phyloP scores from a whole-genome alignment of 768 basidiomycete species.

The Chalciporus pseudorubinellus region DNA sequence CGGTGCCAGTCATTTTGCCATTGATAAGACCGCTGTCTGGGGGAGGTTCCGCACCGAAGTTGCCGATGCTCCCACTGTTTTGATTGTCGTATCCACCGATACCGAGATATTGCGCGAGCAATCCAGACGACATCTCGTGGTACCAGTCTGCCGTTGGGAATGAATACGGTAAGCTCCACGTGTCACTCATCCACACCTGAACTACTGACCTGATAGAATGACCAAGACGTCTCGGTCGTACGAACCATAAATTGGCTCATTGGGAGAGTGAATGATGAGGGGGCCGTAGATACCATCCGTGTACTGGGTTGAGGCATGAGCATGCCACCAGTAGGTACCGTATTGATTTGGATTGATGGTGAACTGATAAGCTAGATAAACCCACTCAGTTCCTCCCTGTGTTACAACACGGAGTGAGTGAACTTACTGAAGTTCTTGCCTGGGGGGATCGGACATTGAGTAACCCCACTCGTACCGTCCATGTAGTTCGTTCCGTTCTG shows the following conservation, averaged over 20 bases:
- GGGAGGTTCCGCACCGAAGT: conserved; percentile 36
- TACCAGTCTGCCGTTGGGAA: conserved; percentile 30
- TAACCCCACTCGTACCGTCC: conserved; percentile 46
- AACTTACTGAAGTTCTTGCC: conserved; percentile 39
- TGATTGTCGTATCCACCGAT: conserved; percentile 23
- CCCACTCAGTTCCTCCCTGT: neutral
- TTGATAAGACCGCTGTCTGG: conserved; percentile 39
- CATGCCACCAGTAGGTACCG: conserved; percentile 53
- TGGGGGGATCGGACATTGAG: conserved; percentile 55
- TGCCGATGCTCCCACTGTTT: conserved; percentile 32
- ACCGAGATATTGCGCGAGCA: conserved; percentile 32
- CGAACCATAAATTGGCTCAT: conserved; percentile 28
- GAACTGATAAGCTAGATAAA: conserved; percentile 34
- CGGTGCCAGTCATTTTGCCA: conserved; percentile 24
- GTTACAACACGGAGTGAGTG: neutral
- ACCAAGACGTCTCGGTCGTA: conserved; percentile 43
- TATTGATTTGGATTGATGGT: conserved; percentile 40
- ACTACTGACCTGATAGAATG: conserved; percentile 33
- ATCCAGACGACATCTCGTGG: conserved; percentile 28
- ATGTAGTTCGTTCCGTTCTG: conserved; percentile 48
- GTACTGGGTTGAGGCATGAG: conserved; percentile 36
- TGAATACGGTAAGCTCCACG: neutral
- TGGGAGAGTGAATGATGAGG: conserved; percentile 43
- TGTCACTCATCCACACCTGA: neutral
- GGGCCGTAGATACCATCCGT: conserved; percentile 52